Evolutionary conservation across 768 basidiomycete genomes (phyloP), one percentile per base, ranked within the genome.

Genomic region (Tulasnella sp.): DNA sequence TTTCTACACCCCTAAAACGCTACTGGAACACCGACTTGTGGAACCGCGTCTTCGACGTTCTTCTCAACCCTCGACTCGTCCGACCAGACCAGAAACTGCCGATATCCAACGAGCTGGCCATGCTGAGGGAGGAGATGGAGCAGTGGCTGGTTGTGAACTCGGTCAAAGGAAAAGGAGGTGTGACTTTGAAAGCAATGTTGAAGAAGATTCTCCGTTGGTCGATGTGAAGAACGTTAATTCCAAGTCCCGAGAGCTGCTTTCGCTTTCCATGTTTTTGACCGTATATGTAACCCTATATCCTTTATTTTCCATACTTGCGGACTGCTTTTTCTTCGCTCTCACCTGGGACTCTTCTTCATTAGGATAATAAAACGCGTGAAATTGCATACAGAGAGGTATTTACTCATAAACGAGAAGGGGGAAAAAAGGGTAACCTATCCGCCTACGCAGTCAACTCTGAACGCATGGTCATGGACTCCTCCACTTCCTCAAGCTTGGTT

Each of bases 11-110:
- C n/a, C 87, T 96, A 80, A 95, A 95, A 81, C 87, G 97, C 77
- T 99, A 99, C 82, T 98, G 97, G 94, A 96, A 99, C 83, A 88
- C 86, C 67, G 91, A 93, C 31, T 83, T 97, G 31, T 97, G 97
- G 94, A 91, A 85, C 40, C 83, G 87, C 73, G 80, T 97, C 64
- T 98, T 99, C 82, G 92, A 96, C 79, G 79, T 91, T 37, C 84
- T 98, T 75, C 89, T 99, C 76, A 99, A 99, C 82, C 92, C 97
- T 0, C 83, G 85, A 45, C 79, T 85, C n/a, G 87, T 89, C 22
- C 85, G 87, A 17, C 81, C 85, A 15, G 88, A 89, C 72, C 87
- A 88, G 22, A 81, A 85, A 19, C 82, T 98, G 58, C 97, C 97
- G 0, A 85, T 98, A 42, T 88, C 86, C 71, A 86, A 89, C 69